These are phyloP conservation scores for Phialophora expanda DNA, from an alignment of 2,329 filamentous ascomycete species.

Conservation along the genomic window DNA sequence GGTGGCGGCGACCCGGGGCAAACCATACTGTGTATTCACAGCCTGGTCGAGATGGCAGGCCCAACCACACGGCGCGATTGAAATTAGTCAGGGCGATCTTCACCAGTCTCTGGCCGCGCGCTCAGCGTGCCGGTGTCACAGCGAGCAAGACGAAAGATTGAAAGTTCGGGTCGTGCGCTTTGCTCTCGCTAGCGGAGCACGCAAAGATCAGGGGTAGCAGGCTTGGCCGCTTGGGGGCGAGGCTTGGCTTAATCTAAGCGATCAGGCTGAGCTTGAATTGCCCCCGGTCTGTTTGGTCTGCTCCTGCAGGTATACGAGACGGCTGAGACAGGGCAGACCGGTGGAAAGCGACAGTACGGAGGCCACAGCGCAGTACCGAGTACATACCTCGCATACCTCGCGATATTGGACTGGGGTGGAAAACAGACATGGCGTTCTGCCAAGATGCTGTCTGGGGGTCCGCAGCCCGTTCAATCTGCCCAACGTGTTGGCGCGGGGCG, in stretches of 20 bases:
- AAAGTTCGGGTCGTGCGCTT: not conserved
- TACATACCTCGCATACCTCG: no score
- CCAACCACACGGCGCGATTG: not conserved
- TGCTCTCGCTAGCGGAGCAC: not conserved
- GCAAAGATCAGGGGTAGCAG: conserved; percentile 7
- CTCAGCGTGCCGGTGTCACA: not conserved
- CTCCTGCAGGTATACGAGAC: not conserved
- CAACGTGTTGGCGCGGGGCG: not conserved
- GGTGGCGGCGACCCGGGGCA: not conserved
- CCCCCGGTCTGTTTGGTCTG: not conserved
- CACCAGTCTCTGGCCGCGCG: not conserved
- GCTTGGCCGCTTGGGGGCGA: conserved; percentile 23
- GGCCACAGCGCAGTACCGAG: no score
- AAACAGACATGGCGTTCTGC: not conserved
- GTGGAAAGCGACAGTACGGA: not conserved
- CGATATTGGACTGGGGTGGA: not conserved
- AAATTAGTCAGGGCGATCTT: conserved; percentile 6
- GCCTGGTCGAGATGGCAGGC: not conserved
- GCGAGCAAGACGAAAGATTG: not conserved
- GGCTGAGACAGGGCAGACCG: not conserved
- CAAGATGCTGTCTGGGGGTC: not conserved
- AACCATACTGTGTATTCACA: not conserved
- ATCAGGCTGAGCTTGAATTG: conserved; percentile 1
- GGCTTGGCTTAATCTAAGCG: conserved; percentile 6
- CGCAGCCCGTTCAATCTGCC: not conserved